Evolutionary conservation across 2,329 filamentous ascomycete species (phyloP).

Genomic region (Cladophialophora exuberans): DNA sequence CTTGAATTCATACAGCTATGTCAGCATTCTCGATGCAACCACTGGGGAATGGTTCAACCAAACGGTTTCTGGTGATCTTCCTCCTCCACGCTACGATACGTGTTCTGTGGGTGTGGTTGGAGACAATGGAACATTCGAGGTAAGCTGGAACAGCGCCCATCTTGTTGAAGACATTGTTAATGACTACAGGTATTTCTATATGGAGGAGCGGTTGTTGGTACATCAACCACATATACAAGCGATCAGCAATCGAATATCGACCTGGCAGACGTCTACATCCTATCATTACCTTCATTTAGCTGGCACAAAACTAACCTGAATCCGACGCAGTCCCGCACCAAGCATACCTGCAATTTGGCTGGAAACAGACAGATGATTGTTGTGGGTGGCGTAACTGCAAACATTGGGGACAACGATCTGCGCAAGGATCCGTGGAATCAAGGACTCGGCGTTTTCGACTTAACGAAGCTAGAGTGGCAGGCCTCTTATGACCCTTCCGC

Average conservation of each 20-base stretch:
- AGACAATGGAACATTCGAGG: background rate
- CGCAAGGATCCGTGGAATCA: background rate
- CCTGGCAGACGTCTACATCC: background rate
- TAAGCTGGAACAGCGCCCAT: too few relatives aligned
- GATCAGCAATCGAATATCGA: background rate
- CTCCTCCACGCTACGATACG: background rate
- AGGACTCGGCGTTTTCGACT: background rate
- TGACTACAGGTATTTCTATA: background rate
- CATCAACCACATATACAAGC: background rate
- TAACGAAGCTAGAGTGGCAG: background rate
- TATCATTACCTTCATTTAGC: background rate
- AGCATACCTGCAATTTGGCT: background rate
- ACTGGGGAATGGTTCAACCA: background rate
- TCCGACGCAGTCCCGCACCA: background rate
- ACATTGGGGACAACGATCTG: background rate
- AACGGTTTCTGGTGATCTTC: background rate
- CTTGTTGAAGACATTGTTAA: too few relatives aligned
- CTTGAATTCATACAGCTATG: background rate
- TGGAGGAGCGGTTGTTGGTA: too few relatives aligned
- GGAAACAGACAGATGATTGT: background rate
- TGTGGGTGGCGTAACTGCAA: background rate
- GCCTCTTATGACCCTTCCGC: background rate
- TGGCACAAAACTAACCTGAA: background rate
- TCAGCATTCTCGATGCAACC: background rate
- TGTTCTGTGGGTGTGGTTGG: background rate